Evolutionary conservation across 306 rosid species (phyloP), one percentile per base, ranked within the genome.

Genomic region (Morella rubra): DNA sequence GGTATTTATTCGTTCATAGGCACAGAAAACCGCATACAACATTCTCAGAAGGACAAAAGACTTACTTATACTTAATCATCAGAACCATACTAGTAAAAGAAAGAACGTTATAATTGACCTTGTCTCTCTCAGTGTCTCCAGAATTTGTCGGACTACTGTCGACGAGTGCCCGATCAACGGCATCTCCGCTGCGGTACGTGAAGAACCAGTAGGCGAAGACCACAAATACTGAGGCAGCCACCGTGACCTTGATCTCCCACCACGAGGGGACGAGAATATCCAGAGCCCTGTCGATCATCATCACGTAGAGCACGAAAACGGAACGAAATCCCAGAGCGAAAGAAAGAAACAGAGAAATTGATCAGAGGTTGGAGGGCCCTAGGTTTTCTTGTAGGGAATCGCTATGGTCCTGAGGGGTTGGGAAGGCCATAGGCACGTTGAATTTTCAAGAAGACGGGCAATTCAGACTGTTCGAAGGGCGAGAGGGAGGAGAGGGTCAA

Each of bases 201-300:
- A 92, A 90, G 78, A 88, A 85, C 89, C 88, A 88, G 85, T 85
- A 89, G 10, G 91, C 84, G 16, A 87, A 53, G 73, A 95, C 83
- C 37, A 89, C 86, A 73, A 92, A 90, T 37, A 83, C 22, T 41
- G 99, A 88, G 53, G 97, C 93, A 20, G 90, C 96, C 45, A 90
- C 72, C 0, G 97, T 56, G 65, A 95, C 95, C 86, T 95, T 51
- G 88, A 92, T 90, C 92, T 95, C 97, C 93, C 95, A 87, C 45
- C 82, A 77, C 15, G 99, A 89, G 0, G 99, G 99, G 44, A 95
- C 27, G 4, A 95, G 84, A 73, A 86, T 83, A 64, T 76, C 89
- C 77, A 90, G 79, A 75, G 93, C 47, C 59, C 80, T 73, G 70
- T 89, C 93, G 73, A 90, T 83, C 69, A 52, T 58, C 82, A 44